Evolutionary conservation across 2,329 filamentous ascomycete genomes (phyloP).

Genomic region (Cladorrhinum sp.): DNA sequence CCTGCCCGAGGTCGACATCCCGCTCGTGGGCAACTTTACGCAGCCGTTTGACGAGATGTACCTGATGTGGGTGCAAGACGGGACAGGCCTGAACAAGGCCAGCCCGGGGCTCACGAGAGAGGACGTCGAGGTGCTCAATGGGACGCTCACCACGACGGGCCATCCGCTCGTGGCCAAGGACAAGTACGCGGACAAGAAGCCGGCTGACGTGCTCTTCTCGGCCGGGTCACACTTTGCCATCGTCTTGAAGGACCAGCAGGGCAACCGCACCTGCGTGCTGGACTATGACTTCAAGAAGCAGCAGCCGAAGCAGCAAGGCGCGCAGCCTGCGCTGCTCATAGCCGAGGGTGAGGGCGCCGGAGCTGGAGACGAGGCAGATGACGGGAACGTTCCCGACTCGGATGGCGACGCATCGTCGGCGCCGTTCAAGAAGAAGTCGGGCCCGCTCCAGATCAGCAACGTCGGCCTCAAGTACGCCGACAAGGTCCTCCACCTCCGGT

Average conservation of each 20-base stretch:
- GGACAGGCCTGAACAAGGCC: constrained; percentile 10
- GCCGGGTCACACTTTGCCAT: constrained; percentile 30
- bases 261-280: constrained; percentile 22
- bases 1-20: constrained; percentile 28
- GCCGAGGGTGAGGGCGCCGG: too few species aligned
- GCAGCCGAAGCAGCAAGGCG: neutral
- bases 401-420: constrained; percentile 23
- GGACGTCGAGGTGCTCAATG: constrained; percentile 22
- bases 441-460: constrained; percentile 35
- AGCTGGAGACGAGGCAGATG: too few species aligned
- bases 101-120: constrained; percentile 18
- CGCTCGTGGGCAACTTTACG: constrained; percentile 31
- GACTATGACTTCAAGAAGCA: constrained; percentile 30
- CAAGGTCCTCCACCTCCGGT: constrained; percentile 29
- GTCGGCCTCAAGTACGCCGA: constrained; percentile 37
- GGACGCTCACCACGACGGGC: neutral
- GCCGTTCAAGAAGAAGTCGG: constrained; percentile 31
- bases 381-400: neutral
- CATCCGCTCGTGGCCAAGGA: constrained; percentile 23
- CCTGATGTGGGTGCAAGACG: constrained; percentile 34
- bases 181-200: constrained; percentile 15
- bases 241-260: constrained; percentile 18
- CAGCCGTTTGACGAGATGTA: constrained; percentile 38
- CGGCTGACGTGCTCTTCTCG: constrained; percentile 23
- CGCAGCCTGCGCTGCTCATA: neutral